These are phyloP conservation scores for Kalmusia sp. DNA, from an alignment of 2,329 filamentous ascomycete genomes.

Conservation along the genomic window DNA sequence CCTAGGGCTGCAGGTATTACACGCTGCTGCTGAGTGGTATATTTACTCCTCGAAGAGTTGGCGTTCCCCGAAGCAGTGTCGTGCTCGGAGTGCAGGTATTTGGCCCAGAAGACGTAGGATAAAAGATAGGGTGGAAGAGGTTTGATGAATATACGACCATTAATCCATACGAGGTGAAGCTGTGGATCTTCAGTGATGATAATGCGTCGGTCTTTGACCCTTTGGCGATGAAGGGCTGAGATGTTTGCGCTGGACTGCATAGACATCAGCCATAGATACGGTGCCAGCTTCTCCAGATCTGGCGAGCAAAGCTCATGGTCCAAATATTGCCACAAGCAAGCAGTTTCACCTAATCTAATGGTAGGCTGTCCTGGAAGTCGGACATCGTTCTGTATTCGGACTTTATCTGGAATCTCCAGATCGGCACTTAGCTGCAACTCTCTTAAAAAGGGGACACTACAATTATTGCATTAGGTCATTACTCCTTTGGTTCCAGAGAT, in stretches of 20 bases:
- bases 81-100: conserved; percentile 7
- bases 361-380: too few relatives aligned
- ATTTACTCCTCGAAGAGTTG: conserved; percentile 16
- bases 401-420: too few relatives aligned
- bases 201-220: conserved; percentile 24
- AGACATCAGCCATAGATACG: conserved; percentile 16
- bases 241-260: conserved; percentile 19
- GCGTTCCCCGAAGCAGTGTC: conserved; percentile 10
- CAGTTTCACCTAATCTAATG: too few relatives aligned
- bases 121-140: conserved; percentile 28
- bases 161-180: conserved; percentile 27
- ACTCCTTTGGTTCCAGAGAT: too few relatives aligned
- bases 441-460: too few relatives aligned
- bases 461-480: too few relatives aligned
- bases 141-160: conserved; percentile 29
- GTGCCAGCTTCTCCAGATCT: conserved; percentile 1
- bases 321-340: too few relatives aligned
- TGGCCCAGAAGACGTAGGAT: conserved; percentile 23
- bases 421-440: too few relatives aligned
- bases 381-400: too few relatives aligned
- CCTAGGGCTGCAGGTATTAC: conserved; percentile 41
- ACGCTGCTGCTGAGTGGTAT: too few relatives aligned
- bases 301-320: neutral
- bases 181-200: conserved; percentile 24
- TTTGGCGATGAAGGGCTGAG: conserved; percentile 21